These are phyloP conservation scores for Fusarium subtropicale DNA, from an alignment of 2,329 filamentous ascomycete species.

Conservation along the genomic window DNA sequence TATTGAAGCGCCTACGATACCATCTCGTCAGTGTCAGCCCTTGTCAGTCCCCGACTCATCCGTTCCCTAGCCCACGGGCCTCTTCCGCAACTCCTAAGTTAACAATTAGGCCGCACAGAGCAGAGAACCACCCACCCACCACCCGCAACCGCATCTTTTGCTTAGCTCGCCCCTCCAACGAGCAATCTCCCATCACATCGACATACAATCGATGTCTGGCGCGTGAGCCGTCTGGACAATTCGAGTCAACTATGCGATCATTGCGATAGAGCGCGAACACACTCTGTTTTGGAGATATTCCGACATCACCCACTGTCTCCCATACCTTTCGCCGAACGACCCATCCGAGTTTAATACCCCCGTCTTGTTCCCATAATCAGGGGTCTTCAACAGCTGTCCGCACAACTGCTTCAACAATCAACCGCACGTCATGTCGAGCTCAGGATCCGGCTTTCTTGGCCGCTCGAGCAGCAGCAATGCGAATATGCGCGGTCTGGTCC, in stretches of 20 bases:
- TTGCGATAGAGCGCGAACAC: conserved; percentile 43
- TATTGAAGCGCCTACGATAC: conserved; percentile 15
- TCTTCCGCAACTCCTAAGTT: conserved; percentile 40
- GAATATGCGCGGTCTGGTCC: conserved; percentile 86
- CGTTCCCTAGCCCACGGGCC: conserved; percentile 37
- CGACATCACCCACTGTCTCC: conserved; percentile 12
- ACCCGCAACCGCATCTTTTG: conserved; percentile 45
- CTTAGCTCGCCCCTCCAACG: conserved; percentile 45
- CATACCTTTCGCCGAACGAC: conserved; percentile 20
- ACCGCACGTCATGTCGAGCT: conserved; percentile 63
- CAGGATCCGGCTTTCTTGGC: conserved; percentile 71
- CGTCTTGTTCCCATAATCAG: conserved; percentile 38
- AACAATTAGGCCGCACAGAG: conserved; percentile 33
- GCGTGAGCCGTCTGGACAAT: conserved; percentile 44
- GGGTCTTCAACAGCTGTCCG: conserved; percentile 40
- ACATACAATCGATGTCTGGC: conserved; percentile 47
- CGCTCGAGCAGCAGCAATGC: conserved; percentile 73
- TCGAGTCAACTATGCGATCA: conserved; percentile 50
- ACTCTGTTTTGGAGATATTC: conserved; percentile 44
- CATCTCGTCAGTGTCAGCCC: conserved; percentile 9
- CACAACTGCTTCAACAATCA: conserved; percentile 19
- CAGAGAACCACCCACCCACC: conserved; percentile 37
- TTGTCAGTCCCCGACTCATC: conserved; percentile 33
- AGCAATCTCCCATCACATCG: conserved; percentile 42
- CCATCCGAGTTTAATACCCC: conserved; percentile 25